A percentile compares a stretch with the other conserved stretches of the same genome.
These are phyloP conservation scores for Pseudocercospora pini-densiflorae DNA, from an alignment of 2,329 filamentous ascomycete species.

Conservation along the genomic window DNA sequence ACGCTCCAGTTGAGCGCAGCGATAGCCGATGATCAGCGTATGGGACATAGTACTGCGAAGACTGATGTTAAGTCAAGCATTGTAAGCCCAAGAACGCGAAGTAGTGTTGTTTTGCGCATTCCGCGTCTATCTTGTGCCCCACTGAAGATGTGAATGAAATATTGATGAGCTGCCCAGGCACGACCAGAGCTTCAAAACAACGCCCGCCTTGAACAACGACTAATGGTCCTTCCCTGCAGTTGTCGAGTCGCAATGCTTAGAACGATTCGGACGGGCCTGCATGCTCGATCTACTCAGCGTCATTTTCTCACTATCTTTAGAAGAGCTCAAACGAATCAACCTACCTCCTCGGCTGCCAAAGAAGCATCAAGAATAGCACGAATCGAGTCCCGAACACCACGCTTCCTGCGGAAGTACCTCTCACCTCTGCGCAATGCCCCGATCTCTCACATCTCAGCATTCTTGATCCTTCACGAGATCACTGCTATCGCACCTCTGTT, in stretches of 20 bases:
- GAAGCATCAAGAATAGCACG: constrained; percentile 39
- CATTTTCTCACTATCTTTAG: no score
- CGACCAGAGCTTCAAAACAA: background rate
- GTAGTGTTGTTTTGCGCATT: background rate
- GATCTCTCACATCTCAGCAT: constrained; percentile 79
- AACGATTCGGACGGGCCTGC: background rate
- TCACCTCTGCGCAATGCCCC: constrained; percentile 74
- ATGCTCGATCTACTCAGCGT: background rate
- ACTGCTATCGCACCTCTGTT: constrained; percentile 83
- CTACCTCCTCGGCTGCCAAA: constrained; percentile 6
- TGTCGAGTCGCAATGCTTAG: background rate
- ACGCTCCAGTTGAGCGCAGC: no score
- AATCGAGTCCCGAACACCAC: constrained; percentile 57
- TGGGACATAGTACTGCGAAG: no score
- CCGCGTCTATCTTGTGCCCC: no score
- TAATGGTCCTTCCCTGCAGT: background rate
- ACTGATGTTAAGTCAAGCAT: background rate
- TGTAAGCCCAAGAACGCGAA: background rate
- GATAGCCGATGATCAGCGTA: no score
- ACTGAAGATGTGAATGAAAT: background rate
- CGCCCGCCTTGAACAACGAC: background rate
- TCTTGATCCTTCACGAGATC: constrained; percentile 88
- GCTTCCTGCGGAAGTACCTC: constrained; percentile 71
- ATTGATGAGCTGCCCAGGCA: background rate
- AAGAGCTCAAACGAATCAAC: constrained; percentile 10